Conservation (phyloP, 2,329 filamentous ascomycete species). For the Cladobotryum mycophilum region DNA sequence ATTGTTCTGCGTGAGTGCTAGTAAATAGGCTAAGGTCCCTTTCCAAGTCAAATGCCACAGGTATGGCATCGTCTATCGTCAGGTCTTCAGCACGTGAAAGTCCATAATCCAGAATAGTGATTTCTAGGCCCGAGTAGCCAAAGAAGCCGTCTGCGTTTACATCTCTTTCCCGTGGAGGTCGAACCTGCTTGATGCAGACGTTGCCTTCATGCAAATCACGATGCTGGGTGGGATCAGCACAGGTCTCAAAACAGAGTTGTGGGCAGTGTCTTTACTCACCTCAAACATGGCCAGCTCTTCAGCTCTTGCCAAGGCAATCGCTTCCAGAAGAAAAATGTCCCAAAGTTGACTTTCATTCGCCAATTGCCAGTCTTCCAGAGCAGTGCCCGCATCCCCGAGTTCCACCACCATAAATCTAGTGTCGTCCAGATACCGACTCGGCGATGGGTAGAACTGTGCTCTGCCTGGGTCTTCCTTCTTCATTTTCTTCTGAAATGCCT, state of each 20-base stretch:
- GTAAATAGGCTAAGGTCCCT: constrained; percentile 54
- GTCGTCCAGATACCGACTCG: constrained; percentile 51
- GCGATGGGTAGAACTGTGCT: constrained; percentile 56
- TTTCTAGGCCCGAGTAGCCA: constrained; percentile 55
- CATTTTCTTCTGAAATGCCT: constrained; percentile 47
- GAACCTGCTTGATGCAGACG: constrained; percentile 47
- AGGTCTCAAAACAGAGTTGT: no score
- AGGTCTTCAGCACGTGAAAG: constrained; percentile 52
- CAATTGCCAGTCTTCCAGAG: constrained; percentile 53
- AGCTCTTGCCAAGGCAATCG: constrained; percentile 54
- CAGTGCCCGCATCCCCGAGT: constrained; percentile 55
- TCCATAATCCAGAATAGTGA: constrained; percentile 61
- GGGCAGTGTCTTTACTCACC: constrained; percentile 28
- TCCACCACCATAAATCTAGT: constrained; percentile 57
- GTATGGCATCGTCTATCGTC: constrained; percentile 27
- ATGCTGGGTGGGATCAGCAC: constrained; percentile 36
- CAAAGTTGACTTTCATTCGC: constrained; percentile 46
- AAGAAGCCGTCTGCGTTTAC: constrained; percentile 35
- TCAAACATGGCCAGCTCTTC: constrained; percentile 55
- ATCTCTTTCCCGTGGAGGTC: constrained; percentile 27
- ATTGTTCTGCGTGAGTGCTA: constrained; percentile 54
- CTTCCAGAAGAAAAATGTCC: constrained; percentile 57
- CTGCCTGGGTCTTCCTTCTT: constrained; percentile 51
- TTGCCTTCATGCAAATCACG: constrained; percentile 62
- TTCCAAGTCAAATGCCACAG: constrained; percentile 54